Base-by-base conservation (phyloP, 352 stramenopile genomes). In the Globisporangium emineosum region DNA sequence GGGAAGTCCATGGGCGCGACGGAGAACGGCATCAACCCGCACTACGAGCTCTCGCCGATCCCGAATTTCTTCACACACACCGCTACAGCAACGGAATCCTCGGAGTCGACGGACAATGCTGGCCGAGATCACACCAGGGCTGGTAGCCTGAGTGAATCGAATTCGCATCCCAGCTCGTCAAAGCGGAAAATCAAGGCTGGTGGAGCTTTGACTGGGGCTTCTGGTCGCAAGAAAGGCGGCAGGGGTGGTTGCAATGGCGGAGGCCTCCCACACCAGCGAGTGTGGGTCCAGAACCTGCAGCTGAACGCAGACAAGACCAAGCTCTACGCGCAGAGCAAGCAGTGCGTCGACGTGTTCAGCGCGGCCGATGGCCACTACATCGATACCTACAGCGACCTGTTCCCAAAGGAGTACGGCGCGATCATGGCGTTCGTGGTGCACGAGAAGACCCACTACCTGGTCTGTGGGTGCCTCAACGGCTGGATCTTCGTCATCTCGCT, bases 341-440 rank as follows among this genome's bases (percentile, higher is more conserved):
- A 78, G 60, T 72, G 68, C 52, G 70, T 90, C 35, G 77, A 89
- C 50, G 72, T 90, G 21, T 90, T 85, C 66, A 79, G 68, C 37
- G 70, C 79, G 0, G 40, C 40, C 12, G 83, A 90, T 54, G 81
- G 78, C 1, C 30, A 62, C 51, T 73, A 72, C 49, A 42, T 87
- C 17, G 83, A 92, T 52, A 79, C 76, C 23, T 87, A 77, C 66
- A 55, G 68, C 15, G 74, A 87, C 23, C 63, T 89, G 33, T 76
- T 89, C 27, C 74, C 81, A 23, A 53, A 51, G 5, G 79, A 88
- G 33, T 64, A 81, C 63, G 83, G 83, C 45, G 77, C 81, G 0
- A 76, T 92, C 61, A 87, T 78, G 21, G 75, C 77, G 10, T 90
- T 90, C 59, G 71, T 86, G 2, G 64, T 89, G 17, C 80, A 89